These are phyloP conservation scores for Pelargonium fulgidum DNA, from an alignment of 441 rosid species.

Conservation along the genomic window DNA sequence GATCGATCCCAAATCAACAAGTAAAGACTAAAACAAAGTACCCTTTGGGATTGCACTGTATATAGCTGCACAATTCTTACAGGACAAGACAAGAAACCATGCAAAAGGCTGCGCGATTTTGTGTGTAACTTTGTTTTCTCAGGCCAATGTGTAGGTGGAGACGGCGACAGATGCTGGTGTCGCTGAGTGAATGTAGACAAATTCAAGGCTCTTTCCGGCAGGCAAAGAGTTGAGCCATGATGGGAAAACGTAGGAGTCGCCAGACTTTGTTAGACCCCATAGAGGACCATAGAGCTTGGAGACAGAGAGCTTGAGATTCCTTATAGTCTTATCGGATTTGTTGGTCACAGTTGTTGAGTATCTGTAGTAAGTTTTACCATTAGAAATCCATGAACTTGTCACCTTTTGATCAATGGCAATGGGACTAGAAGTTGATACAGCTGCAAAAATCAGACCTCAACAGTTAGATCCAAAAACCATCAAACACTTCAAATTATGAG, in stretches of 20 bases:
- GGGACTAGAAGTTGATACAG: slow-evolving; percentile 40
- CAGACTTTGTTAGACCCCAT: slow-evolving; percentile 69
- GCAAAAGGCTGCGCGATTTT: not conserved
- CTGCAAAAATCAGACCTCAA: slow-evolving; percentile 27
- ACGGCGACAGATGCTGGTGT: slow-evolving; percentile 61
- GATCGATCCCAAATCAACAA: slow-evolving; percentile 8
- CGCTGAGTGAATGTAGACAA: slow-evolving; percentile 82
- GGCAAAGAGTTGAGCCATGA: slow-evolving; percentile 65
- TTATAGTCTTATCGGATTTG: slow-evolving; percentile 58
- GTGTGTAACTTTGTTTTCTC: slow-evolving; percentile 17
- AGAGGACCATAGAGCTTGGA: slow-evolving; percentile 86
- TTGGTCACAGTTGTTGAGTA: slow-evolving; percentile 67
- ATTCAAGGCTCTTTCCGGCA: slow-evolving; percentile 71
- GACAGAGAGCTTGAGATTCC: slow-evolving; percentile 56
- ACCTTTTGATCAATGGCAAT: slow-evolving; percentile 59
- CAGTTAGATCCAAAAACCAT: too few relatives aligned
- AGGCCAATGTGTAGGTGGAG: slow-evolving; percentile 73
- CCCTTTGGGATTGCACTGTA: slow-evolving; percentile 30
- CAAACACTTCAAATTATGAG: too few relatives aligned
- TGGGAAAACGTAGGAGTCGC: slow-evolving; percentile 58
- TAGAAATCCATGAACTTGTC: slow-evolving; percentile 64
- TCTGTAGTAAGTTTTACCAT: slow-evolving; percentile 75
- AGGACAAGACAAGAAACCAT: slow-evolving; percentile 31
- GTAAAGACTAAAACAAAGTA: too few relatives aligned
- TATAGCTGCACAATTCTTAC: slow-evolving; percentile 55